phyloP scores from a whole-genome alignment of 2,329 filamentous ascomycete genomes.

The Alternaria ventricosa region DNA sequence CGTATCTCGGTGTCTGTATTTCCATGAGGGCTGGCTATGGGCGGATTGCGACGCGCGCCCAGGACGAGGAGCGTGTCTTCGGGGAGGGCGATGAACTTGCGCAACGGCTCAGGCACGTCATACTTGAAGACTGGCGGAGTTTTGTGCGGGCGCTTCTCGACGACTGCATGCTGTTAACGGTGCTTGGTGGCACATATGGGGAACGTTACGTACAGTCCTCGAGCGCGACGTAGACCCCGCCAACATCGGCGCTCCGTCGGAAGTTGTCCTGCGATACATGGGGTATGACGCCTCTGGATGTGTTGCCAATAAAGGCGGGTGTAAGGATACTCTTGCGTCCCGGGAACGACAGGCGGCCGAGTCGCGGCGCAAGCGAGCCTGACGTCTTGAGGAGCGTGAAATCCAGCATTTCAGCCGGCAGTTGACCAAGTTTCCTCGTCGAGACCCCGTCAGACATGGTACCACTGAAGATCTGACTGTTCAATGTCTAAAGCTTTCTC shows the following conservation, averaged over 20 bases:
- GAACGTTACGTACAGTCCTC: slow-evolving; percentile 80
- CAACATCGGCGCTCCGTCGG: slow-evolving; percentile 67
- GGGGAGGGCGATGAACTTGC: slow-evolving; percentile 77
- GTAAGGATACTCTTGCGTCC: slow-evolving; percentile 74
- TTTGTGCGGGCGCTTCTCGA: slow-evolving; percentile 63
- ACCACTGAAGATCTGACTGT: not conserved
- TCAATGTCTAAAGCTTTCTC: not conserved
- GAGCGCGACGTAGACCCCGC: slow-evolving; percentile 78
- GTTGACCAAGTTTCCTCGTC: slow-evolving; percentile 23
- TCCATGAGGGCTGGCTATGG: slow-evolving; percentile 70
- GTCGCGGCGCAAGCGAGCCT: slow-evolving; percentile 60
- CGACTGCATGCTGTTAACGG: slow-evolving; percentile 60
- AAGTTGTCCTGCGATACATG: slow-evolving; percentile 90
- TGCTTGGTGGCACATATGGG: not conserved
- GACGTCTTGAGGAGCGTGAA: slow-evolving; percentile 53
- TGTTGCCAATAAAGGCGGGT: slow-evolving; percentile 79
- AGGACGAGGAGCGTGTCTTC: slow-evolving; percentile 72
- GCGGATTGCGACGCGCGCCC: slow-evolving; percentile 77
- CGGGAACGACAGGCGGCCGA: slow-evolving; percentile 70
- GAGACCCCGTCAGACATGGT: slow-evolving; percentile 16
- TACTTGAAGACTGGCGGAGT: slow-evolving; percentile 62
- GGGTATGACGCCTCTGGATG: slow-evolving; percentile 83
- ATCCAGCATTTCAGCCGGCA: slow-evolving; percentile 52
- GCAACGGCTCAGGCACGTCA: slow-evolving; percentile 62
- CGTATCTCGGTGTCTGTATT: slow-evolving; percentile 76